phyloP scores from a whole-genome alignment of 176 grass and related monocot genomes.

The Ensete ventricosum region DNA sequence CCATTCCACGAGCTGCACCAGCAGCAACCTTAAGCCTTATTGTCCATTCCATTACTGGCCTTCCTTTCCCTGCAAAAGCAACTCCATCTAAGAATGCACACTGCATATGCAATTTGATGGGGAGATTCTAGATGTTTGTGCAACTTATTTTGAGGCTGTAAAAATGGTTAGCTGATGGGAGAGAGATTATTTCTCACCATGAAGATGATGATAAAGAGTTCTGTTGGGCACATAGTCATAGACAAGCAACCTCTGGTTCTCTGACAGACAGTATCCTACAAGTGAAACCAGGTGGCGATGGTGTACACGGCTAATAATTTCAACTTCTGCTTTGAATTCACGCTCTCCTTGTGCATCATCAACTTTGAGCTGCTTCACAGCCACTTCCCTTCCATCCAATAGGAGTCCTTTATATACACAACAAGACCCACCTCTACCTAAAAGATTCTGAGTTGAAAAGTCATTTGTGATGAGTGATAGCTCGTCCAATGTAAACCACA shows the following conservation, averaged over 20 bases:
- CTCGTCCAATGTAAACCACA: constrained; percentile 66
- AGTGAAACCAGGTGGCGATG: constrained; percentile 78
- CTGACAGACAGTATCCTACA: constrained; percentile 60
- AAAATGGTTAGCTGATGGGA: neutral
- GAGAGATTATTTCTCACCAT: constrained; percentile 27
- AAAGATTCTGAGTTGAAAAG: constrained; percentile 49
- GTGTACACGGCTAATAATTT: constrained; percentile 72
- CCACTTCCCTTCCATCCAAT: constrained; percentile 52
- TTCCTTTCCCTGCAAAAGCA: constrained; percentile 56
- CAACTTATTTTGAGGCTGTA: neutral
- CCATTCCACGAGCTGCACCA: constrained; percentile 91
- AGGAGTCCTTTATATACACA: constrained; percentile 59
- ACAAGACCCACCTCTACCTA: constrained; percentile 78
- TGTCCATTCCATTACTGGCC: constrained; percentile 58
- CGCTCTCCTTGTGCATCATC: constrained; percentile 62
- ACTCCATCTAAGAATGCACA: constrained; percentile 1
- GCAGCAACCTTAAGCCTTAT: constrained; percentile 87
- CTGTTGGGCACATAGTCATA: constrained; percentile 84
- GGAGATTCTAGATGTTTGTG: neutral
- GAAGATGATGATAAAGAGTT: constrained; percentile 75
- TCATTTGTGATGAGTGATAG: constrained; percentile 53
- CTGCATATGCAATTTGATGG: neutral
- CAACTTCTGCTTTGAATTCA: constrained; percentile 73
- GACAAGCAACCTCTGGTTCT: constrained; percentile 54
- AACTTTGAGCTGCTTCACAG: constrained; percentile 71